These are phyloP conservation scores for Colletotrichum magnum DNA, from an alignment of 2,329 filamentous ascomycete species.

Conservation along the genomic window DNA sequence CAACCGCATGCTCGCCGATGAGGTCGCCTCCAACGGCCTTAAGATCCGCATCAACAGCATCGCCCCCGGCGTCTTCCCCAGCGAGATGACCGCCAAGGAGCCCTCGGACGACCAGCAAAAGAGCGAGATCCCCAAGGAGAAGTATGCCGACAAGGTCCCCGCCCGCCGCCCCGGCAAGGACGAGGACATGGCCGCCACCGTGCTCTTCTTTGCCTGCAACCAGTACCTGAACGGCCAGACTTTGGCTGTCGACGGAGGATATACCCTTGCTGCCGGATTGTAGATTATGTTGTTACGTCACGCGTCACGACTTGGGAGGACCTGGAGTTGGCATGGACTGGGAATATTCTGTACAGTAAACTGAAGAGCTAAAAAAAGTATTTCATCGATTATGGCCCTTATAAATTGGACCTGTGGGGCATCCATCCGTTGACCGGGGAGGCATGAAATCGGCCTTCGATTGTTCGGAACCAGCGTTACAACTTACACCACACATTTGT, in stretches of 20 bases:
- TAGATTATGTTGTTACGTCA: constrained; percentile 33
- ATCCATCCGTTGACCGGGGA: too few relatives aligned
- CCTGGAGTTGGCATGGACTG: not conserved
- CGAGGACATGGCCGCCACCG: constrained; percentile 78
- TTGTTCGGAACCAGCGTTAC: too few relatives aligned
- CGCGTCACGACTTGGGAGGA: not conserved
- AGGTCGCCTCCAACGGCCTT: constrained; percentile 70
- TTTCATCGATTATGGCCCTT: too few relatives aligned
- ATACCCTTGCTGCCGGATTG: constrained; percentile 56
- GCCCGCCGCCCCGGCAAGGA: constrained; percentile 77
- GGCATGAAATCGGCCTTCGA: too few relatives aligned
- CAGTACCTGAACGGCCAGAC: constrained; percentile 62
- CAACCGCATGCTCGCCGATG: constrained; percentile 73
- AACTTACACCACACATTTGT: too few relatives aligned
- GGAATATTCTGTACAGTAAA: too few relatives aligned
- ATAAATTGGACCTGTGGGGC: too few relatives aligned
- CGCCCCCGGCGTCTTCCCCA: constrained; percentile 79
- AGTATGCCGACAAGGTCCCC: constrained; percentile 73
- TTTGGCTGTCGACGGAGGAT: constrained; percentile 61
- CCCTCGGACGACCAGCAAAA: constrained; percentile 65
- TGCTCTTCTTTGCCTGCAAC: constrained; percentile 67
- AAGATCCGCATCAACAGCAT: constrained; percentile 80
- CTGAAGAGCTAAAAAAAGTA: too few relatives aligned
- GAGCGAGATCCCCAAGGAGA: constrained; percentile 69
- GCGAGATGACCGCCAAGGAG: constrained; percentile 76